Evolutionary conservation across 2,329 filamentous ascomycete species (phyloP).

Genomic region (Zasmidium citrigriseum): DNA sequence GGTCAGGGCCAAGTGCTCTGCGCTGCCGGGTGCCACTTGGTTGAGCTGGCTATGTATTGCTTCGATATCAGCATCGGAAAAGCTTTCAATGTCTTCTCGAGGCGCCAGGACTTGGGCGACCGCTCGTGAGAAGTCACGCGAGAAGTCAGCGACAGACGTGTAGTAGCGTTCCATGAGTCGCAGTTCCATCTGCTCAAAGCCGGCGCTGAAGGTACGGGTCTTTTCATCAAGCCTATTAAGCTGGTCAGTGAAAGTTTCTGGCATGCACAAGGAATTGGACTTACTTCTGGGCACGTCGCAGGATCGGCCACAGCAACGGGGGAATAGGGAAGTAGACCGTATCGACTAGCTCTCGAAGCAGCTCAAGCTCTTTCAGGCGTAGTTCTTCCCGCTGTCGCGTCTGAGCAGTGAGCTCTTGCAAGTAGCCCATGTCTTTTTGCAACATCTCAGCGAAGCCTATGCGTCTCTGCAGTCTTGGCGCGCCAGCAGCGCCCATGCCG

Average conservation of each 20-base stretch:
- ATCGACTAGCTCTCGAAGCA: conserved; percentile 79
- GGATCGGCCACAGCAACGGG: conserved; percentile 71
- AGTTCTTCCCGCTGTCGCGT: conserved; percentile 74
- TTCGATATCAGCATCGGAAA: conserved; percentile 22
- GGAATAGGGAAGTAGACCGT: conserved; percentile 89
- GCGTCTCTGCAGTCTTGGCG: conserved; percentile 72
- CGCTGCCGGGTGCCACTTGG: conserved; percentile 35
- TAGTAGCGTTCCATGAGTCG: conserved; percentile 60
- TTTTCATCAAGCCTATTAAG: conserved; percentile 66
- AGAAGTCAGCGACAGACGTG: conserved; percentile 62
- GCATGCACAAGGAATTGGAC: conserved; percentile 41
- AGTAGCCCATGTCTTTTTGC: conserved; percentile 72
- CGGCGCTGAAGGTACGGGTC: conserved; percentile 53
- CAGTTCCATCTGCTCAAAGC: conserved; percentile 53
- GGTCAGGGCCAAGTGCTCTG: conserved; percentile 43
- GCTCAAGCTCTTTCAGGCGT: conserved; percentile 74
- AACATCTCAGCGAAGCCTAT: conserved; percentile 84
- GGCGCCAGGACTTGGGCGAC: conserved; percentile 55
- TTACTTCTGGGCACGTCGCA: conserved; percentile 80
- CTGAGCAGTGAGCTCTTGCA: conserved; percentile 69
- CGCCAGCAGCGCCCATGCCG: conserved; percentile 86
- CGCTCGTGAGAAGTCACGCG: conserved; percentile 57
- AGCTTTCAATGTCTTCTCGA: conserved; percentile 26
- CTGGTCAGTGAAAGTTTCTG: conserved; percentile 43
- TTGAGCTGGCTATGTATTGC: conserved; percentile 46